Percentiles rank a stretch among this genome's conserved stretches.
Evolutionary conservation across 106 monocot species (phyloP).

Genomic region (Iris macrosiphon): DNA sequence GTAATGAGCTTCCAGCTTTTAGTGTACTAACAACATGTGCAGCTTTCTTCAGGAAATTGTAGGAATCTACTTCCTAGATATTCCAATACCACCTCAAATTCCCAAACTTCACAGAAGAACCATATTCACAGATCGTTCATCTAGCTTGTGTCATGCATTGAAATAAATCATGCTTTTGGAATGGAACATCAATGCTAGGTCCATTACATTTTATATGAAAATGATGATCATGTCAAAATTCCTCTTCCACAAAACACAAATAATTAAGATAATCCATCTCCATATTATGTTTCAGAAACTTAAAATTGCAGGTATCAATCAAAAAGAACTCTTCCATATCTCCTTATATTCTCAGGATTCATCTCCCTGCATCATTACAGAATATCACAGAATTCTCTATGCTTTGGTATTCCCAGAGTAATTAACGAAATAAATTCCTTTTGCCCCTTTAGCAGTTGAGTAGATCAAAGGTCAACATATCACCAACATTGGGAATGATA

Average conservation of each 20-base stretch:
- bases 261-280: not conserved
- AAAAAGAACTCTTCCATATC: not conserved
- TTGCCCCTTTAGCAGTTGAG: not conserved
- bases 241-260: constrained; percentile 3
- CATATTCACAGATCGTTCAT: not conserved
- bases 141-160: not conserved
- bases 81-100: not conserved
- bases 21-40: not conserved
- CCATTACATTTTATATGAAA: too few relatives aligned
- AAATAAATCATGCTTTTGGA: not conserved
- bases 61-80: not conserved
- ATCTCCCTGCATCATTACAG: not conserved
- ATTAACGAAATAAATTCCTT: not conserved
- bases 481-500: not conserved
- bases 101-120: not conserved
- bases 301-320: not conserved
- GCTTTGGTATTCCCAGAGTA: not conserved
- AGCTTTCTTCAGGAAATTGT: not conserved
- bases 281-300: not conserved
- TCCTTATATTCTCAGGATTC: not conserved
- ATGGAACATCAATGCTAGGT: not conserved
- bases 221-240: not conserved
- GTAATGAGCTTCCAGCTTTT: not conserved
- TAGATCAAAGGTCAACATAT: not conserved
- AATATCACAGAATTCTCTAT: not conserved